Evolutionary conservation across 371 early-diverging fungal species (phyloP).

Genomic region (Mortierella sp.): DNA sequence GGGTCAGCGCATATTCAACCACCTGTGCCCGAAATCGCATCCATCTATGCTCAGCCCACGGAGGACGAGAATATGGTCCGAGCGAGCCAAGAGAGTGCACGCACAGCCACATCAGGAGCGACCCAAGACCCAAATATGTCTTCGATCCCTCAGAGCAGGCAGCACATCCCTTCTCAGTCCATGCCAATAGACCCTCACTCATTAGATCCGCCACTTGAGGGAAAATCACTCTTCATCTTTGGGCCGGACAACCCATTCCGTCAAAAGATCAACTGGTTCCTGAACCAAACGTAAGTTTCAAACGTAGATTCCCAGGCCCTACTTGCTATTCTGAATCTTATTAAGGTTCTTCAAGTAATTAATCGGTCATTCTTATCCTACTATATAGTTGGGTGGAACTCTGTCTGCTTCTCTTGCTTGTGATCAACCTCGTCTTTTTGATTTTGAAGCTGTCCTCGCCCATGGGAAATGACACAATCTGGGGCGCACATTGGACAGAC

Average conservation of each 20-base stretch:
- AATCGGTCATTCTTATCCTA: neutral
- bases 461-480: constrained; percentile 50
- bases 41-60: constrained; percentile 1
- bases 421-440: constrained; percentile 60
- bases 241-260: constrained; percentile 40
- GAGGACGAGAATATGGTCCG: constrained; percentile 12
- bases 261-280: constrained; percentile 21
- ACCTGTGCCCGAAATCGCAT: constrained; percentile 4
- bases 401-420: constrained; percentile 62
- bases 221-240: constrained; percentile 42
- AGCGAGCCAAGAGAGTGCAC: constrained; percentile 13
- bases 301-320: neutral
- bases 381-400: constrained; percentile 67
- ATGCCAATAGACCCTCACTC: neutral
- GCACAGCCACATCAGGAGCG: constrained; percentile 3
- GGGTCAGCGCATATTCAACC: constrained; percentile 29
- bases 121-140: neutral
- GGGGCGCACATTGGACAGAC: constrained; percentile 69
- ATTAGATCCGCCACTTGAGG: constrained; percentile 27
- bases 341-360: neutral
- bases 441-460: constrained; percentile 61
- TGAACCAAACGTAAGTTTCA: constrained; percentile 34
- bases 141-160: neutral
- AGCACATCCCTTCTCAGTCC: neutral
- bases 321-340: neutral